Conservation (phyloP, 2,329 filamentous ascomycete species). For the Cordyceps farinosa region DNA sequence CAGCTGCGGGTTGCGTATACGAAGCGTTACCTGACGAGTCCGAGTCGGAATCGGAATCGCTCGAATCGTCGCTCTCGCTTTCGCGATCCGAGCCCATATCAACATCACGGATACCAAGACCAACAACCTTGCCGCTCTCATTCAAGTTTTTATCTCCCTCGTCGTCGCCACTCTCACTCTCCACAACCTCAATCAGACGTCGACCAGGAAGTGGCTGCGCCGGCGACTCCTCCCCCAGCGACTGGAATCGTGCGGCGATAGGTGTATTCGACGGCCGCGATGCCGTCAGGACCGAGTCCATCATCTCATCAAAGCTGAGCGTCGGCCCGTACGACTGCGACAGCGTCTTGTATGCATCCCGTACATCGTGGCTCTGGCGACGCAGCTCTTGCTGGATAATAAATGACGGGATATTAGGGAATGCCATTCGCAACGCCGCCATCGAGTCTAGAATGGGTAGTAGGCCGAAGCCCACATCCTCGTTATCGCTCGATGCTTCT, state of each 20-base stretch:
- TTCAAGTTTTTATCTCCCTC: background rate
- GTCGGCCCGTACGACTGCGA: slow-evolving; percentile 30
- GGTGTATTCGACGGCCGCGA: slow-evolving; percentile 6
- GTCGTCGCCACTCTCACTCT: slow-evolving; percentile 9
- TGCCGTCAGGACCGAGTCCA: slow-evolving; percentile 28
- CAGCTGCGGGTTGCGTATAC: background rate
- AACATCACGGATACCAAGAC: background rate
- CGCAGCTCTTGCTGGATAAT: slow-evolving; percentile 36
- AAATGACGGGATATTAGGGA: slow-evolving; percentile 37
- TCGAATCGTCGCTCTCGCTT: slow-evolving; percentile 5
- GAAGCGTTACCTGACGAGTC: slow-evolving; percentile 14
- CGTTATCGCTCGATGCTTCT: slow-evolving; percentile 20
- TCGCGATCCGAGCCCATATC: background rate
- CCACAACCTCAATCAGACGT: slow-evolving; percentile 20
- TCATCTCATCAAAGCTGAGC: slow-evolving; percentile 32
- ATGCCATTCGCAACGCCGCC: slow-evolving; percentile 39
- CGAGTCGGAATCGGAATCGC: slow-evolving; percentile 6
- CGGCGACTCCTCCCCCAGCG: background rate
- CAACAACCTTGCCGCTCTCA: background rate
- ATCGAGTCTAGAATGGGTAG: slow-evolving; percentile 20
- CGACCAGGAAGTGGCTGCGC: background rate
- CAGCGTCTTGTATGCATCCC: slow-evolving; percentile 37
- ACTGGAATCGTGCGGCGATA: background rate
- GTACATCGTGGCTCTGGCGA: slow-evolving; percentile 33
- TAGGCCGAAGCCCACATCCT: slow-evolving; percentile 10